Conservation (phyloP, 2,329 filamentous ascomycete species). For the Aspergillus costaricaensis region DNA sequence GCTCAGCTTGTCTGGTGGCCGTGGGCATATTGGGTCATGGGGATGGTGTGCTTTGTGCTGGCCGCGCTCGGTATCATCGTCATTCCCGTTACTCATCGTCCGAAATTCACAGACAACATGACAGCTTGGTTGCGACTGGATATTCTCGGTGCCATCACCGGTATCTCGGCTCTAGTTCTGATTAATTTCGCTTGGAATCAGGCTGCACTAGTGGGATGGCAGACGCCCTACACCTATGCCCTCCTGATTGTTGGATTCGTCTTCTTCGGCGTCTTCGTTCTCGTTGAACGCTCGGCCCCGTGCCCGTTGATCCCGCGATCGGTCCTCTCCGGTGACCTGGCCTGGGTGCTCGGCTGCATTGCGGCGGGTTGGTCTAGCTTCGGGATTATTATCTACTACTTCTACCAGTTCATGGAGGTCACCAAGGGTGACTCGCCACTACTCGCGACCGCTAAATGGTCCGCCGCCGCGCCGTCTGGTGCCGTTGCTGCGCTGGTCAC, state of each 20-base stretch:
- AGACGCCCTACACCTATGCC: slow-evolving; percentile 55
- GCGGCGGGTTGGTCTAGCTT: slow-evolving; percentile 58
- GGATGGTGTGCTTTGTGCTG: slow-evolving; percentile 38
- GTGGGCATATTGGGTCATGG: slow-evolving; percentile 52
- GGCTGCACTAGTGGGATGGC: slow-evolving; percentile 61
- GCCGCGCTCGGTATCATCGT: slow-evolving; percentile 39
- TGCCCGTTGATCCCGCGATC: slow-evolving; percentile 61
- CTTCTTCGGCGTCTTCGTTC: slow-evolving; percentile 57
- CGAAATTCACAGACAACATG: slow-evolving; percentile 14
- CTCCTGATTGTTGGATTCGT: slow-evolving; percentile 59
- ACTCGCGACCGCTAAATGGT: slow-evolving; percentile 29
- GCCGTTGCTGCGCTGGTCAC: slow-evolving; percentile 37
- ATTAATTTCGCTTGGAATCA: slow-evolving; percentile 71
- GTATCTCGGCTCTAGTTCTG: slow-evolving; percentile 59
- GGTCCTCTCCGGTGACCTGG: slow-evolving; percentile 49
- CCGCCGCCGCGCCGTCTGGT: slow-evolving; percentile 30
- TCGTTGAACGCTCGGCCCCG: slow-evolving; percentile 49
- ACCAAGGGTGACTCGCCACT: slow-evolving; percentile 32
- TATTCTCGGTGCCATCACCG: slow-evolving; percentile 45
- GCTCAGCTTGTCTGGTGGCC: slow-evolving; percentile 53
- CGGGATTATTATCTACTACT: slow-evolving; percentile 56
- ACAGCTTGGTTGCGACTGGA: slow-evolving; percentile 36
- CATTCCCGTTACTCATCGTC: slow-evolving; percentile 18
- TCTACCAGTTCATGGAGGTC: slow-evolving; percentile 53
- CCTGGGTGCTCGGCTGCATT: slow-evolving; percentile 59